Conservation (phyloP, 257 asterid species). For the Nicotiana tabacum region DNA sequence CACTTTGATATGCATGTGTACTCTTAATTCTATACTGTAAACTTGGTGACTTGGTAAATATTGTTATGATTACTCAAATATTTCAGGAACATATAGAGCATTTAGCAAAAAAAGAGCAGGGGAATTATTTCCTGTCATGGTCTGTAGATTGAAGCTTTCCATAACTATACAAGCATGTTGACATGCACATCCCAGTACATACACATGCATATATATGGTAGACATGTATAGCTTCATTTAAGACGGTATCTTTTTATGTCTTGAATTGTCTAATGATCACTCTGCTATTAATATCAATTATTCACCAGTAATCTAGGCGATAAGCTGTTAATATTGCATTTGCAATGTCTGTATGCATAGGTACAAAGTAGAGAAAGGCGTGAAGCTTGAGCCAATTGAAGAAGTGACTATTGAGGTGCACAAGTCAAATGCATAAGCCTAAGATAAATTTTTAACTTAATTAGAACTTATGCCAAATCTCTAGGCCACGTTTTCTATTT, state of each 20-base stretch:
- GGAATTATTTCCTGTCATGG: background rate
- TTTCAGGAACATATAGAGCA: background rate
- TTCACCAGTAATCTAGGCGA: background rate
- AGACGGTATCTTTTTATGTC: background rate
- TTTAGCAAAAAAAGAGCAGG: background rate
- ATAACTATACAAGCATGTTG: background rate
- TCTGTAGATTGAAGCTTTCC: background rate
- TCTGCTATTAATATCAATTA: background rate
- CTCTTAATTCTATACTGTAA: background rate
- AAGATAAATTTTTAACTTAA: background rate
- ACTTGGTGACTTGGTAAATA: background rate
- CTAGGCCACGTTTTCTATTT: conserved; percentile 19
- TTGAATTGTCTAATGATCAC: background rate
- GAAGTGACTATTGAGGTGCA: conserved; percentile 97
- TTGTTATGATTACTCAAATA: background rate
- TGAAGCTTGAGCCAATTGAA: conserved; percentile 94
- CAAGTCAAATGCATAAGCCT: conserved; percentile 6
- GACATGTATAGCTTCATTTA: background rate
- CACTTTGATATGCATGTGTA: background rate
- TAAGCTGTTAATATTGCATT: background rate
- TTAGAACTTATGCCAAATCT: background rate
- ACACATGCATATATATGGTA: background rate
- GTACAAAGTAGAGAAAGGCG: conserved; percentile 74
- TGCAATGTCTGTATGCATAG: conserved; percentile 30
- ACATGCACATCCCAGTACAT: background rate